Base-by-base conservation (phyloP, 1,284 basidiomycete species). In the Albatrellus sp. region DNA sequence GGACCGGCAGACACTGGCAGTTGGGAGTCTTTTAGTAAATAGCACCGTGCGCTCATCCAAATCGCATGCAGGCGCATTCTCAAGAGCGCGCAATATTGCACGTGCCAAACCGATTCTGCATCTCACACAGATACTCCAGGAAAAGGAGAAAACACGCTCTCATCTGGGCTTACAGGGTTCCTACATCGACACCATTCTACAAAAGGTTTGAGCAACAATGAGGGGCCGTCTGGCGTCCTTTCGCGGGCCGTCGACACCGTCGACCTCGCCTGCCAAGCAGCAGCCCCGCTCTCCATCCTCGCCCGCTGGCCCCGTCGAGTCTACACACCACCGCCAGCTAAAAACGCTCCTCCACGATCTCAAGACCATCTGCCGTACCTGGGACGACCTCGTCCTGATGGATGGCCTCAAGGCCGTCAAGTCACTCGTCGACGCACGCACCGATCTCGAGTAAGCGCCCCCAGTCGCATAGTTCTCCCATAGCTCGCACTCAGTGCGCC, bases 301-400 rank as follows among this genome's bases (percentile, higher is more conserved):
- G 5, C 77, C 79, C 2, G 73, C 73, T 11, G 66, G 72, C 42
- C 48, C 54, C 12, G 56, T 65, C 35, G 85, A 87, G 56, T 78
- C 79, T 1, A 81, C 83, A 0, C 77, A 74, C 56, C 85, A 88
- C 55, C 75, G 85, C 19, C 84, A 75, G 62, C 63, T 76, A n/a
- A 64, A 81, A 41, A 65, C 70, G 2, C 58, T 72, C 7, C 60
- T 88, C 31, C 74, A 77, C 44, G 84, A 88, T 50, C 55, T 88
- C 16, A 71, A 72, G 4, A 58, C 66, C 11, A 67, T 73, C 29
- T 62, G 77, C 7, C 66, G 75, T 47, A 81, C 75, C 42, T 89
- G 85, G 86, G 80, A 88, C 50, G 77, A 85, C 50, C 66, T 88
- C 42, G 75, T 87, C 1, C 66, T 80, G 12, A 55, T 77, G n/a